Evolutionary conservation across 495 filamentous ascomycete genomes (phyloP).

Genomic region (Cercophora sp.): DNA sequence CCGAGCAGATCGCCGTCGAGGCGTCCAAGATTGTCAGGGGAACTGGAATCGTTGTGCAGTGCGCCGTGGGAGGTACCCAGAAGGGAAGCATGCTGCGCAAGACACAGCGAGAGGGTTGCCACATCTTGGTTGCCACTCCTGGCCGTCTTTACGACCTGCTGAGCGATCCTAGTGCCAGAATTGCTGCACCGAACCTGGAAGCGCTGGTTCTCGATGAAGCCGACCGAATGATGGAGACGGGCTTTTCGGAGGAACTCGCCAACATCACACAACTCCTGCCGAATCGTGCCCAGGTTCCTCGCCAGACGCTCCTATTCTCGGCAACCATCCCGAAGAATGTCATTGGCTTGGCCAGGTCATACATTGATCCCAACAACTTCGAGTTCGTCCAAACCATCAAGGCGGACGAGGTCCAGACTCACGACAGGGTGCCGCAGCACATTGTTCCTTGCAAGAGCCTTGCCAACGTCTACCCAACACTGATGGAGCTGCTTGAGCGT

Average conservation of each 20-base stretch:
- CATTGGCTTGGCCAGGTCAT: constrained; percentile 63
- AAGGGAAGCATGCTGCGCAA: constrained; percentile 59
- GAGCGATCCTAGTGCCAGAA: constrained; percentile 57
- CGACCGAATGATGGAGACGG: constrained; percentile 84
- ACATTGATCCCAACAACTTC: constrained; percentile 55
- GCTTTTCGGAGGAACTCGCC: constrained; percentile 75
- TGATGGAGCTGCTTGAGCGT: constrained; percentile 68
- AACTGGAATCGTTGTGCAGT: constrained; percentile 73
- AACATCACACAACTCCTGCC: constrained; percentile 68
- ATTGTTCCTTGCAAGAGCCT: constrained; percentile 59
- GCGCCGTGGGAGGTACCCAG: constrained; percentile 82
- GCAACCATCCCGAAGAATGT: constrained; percentile 86
- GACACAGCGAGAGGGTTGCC: constrained; percentile 73
- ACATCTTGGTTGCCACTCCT: constrained; percentile 86
- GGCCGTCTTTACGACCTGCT: constrained; percentile 85
- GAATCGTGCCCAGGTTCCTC: constrained; percentile 48
- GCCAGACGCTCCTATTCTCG: constrained; percentile 91
- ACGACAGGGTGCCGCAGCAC: constrained; percentile 77
- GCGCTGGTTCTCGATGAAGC: constrained; percentile 93
- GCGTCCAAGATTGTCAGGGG: constrained; percentile 62
- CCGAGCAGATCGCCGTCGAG: constrained; percentile 88
- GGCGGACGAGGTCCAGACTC: constrained; percentile 76
- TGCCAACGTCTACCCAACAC: constrained; percentile 71
- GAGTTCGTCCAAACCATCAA: constrained; percentile 79
- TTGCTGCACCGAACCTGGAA: constrained; percentile 69